Conservation (phyloP, 345 rosid species). For the Lagerstroemia speciosa region DNA sequence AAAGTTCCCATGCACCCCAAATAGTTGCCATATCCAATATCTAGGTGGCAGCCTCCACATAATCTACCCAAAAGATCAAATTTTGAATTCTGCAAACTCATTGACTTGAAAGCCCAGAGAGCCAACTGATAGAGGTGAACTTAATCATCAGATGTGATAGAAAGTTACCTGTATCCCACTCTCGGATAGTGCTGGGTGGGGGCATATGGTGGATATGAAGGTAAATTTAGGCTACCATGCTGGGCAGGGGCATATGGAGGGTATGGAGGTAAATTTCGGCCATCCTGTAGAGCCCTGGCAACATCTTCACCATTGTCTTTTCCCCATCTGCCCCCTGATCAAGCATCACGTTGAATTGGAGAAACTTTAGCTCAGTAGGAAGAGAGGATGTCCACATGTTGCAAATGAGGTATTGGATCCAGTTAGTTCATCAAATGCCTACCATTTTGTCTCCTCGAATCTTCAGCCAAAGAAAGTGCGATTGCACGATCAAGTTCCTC, state of each 20-base stretch:
- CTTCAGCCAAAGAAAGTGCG: slow-evolving; percentile 57
- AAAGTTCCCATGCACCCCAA: slow-evolving; percentile 73
- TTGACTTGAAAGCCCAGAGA: not conserved
- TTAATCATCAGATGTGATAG: not conserved
- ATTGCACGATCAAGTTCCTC: slow-evolving; percentile 64
- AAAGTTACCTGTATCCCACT: slow-evolving; percentile 35
- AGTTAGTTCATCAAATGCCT: not conserved
- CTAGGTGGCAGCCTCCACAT: slow-evolving; percentile 68
- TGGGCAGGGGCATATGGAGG: slow-evolving; percentile 46
- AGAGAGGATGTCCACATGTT: not conserved
- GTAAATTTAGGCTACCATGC: slow-evolving; percentile 28
- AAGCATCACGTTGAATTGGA: not conserved
- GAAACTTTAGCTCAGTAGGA: not conserved
- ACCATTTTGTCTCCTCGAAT: slow-evolving; percentile 53
- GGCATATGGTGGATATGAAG: slow-evolving; percentile 46
- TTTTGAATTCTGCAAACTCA: not conserved
- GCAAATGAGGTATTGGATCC: not conserved
- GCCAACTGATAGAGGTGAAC: not conserved
- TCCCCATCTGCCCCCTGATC: slow-evolving; percentile 47
- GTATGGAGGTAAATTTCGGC: slow-evolving; percentile 31
- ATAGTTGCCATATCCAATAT: slow-evolving; percentile 63
- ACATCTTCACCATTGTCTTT: slow-evolving; percentile 32
- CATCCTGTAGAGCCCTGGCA: slow-evolving; percentile 36
- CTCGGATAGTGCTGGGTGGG: slow-evolving; percentile 36
- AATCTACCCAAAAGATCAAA: slow-evolving; percentile 22